These are phyloP conservation scores for Coniophora puteana DNA, from an alignment of 1,284 basidiomycete species.

Conservation along the genomic window DNA sequence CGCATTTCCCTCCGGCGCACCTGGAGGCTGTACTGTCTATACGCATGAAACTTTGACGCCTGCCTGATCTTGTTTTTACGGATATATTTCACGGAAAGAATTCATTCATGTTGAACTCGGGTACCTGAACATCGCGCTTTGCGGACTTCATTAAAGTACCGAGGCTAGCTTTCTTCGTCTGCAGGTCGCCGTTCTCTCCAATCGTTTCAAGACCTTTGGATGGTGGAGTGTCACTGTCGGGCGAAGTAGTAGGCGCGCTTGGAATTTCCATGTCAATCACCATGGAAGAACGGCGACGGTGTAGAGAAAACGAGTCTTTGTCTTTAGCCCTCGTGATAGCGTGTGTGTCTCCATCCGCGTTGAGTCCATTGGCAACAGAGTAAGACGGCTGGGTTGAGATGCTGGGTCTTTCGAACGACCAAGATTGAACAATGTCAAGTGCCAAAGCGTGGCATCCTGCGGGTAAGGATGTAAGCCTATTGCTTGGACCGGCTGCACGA, in stretches of 20 bases:
- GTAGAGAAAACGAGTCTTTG: conserved; percentile 17
- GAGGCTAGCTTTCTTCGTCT: conserved; percentile 68
- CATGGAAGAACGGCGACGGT: conserved; percentile 66
- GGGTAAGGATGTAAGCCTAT: conserved; percentile 8
- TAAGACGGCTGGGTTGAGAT: conserved; percentile 21
- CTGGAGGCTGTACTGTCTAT: conserved; percentile 8
- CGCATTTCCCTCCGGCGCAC: conserved; percentile 9
- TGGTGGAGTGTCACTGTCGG: conserved; percentile 25
- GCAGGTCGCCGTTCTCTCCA: conserved; percentile 51
- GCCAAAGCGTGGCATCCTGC: conserved; percentile 91
- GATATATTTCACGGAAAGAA: conserved; percentile 26
- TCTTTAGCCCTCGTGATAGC: conserved; percentile 12
- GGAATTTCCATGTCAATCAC: conserved; percentile 86
- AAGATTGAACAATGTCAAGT: conserved; percentile 80
- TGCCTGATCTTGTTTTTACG: not conserved
- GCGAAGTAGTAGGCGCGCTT: conserved; percentile 60
- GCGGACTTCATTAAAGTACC: conserved; percentile 84
- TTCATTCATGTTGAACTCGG: conserved; percentile 83
- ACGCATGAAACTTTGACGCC: conserved; percentile 1
- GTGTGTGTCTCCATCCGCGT: too few species aligned
- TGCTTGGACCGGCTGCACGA: not conserved
- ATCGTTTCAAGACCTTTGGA: conserved; percentile 27
- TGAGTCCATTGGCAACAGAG: too few species aligned
- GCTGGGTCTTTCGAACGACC: conserved; percentile 85
- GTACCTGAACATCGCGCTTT: conserved; percentile 81